phyloP scores from a whole-genome alignment of 495 filamentous ascomycete species.

The Astrothelium subdiscretum region DNA sequence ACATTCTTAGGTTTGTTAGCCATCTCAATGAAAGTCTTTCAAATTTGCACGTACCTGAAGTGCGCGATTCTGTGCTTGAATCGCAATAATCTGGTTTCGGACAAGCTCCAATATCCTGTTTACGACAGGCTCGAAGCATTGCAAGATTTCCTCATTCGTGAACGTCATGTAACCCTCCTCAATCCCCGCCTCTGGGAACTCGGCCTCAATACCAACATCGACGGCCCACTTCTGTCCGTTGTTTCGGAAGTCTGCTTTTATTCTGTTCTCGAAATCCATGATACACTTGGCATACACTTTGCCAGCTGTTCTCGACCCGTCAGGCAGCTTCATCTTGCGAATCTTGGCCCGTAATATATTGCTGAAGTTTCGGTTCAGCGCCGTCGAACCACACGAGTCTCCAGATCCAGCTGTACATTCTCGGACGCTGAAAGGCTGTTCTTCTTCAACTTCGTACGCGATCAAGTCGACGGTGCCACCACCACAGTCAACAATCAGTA shows the following conservation, averaged over 20 bases:
- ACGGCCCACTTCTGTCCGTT: slow-evolving; percentile 71
- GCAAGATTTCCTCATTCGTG: slow-evolving; percentile 66
- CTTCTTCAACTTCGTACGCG: slow-evolving; percentile 66
- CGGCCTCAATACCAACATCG: slow-evolving; percentile 64
- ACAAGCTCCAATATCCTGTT: slow-evolving; percentile 65
- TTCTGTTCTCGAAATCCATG: slow-evolving; percentile 71
- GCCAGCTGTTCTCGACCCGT: slow-evolving; percentile 61
- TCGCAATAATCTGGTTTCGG: slow-evolving; percentile 66
- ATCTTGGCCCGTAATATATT: slow-evolving; percentile 68
- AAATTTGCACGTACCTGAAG: slow-evolving; percentile 45
- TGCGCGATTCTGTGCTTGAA: slow-evolving; percentile 61
- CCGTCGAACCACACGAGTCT: slow-evolving; percentile 63
- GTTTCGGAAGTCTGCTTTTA: slow-evolving; percentile 72
- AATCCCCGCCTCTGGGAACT: slow-evolving; percentile 65
- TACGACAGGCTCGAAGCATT: slow-evolving; percentile 68
- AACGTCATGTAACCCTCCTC: slow-evolving; percentile 77
- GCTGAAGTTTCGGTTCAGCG: slow-evolving; percentile 63
- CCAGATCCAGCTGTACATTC: slow-evolving; percentile 67
- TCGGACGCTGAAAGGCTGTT: slow-evolving; percentile 61
- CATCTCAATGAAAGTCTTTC: neutral
- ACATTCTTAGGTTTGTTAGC: slow-evolving; percentile 47
- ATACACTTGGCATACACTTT: slow-evolving; percentile 70
- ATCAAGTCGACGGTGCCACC: slow-evolving; percentile 68
- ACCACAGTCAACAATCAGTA: slow-evolving; percentile 65
- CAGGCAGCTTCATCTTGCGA: slow-evolving; percentile 65